These are phyloP conservation scores for Botrytis byssoidea DNA, from an alignment of 2,329 filamentous ascomycete genomes.

Conservation along the genomic window DNA sequence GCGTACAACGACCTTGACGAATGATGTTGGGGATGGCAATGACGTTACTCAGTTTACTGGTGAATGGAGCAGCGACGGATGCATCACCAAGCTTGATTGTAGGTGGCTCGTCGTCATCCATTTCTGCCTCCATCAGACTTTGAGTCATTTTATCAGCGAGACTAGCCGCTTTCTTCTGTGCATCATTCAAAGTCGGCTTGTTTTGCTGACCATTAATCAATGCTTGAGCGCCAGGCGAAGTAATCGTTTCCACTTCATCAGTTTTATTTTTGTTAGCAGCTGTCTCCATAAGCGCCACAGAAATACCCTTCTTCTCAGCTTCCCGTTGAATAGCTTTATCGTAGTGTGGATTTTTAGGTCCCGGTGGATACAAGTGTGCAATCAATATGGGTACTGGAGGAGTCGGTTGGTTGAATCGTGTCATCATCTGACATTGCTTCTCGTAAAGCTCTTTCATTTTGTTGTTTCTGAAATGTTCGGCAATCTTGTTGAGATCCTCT, in stretches of 20 bases:
- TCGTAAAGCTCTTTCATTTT: conserved; percentile 99
- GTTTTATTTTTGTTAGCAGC: conserved; percentile 53
- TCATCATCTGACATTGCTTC: conserved; percentile 90
- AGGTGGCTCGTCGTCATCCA: conserved; percentile 84
- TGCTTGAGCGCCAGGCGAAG: conserved; percentile 63
- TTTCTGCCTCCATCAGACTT: conserved; percentile 84
- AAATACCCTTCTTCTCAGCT: conserved; percentile 72
- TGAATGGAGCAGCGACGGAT: conserved; percentile 95
- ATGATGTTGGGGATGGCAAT: conserved; percentile 98
- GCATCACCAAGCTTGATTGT: conserved; percentile 97
- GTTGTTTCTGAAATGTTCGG: conserved; percentile 87
- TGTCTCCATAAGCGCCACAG: conserved; percentile 51
- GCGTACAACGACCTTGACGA: conserved; percentile 92
- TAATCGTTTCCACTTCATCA: conserved; percentile 60
- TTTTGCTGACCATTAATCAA: conserved; percentile 54
- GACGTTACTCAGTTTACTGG: conserved; percentile 94
- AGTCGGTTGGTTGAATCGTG: conserved; percentile 86
- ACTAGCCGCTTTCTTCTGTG: conserved; percentile 68
- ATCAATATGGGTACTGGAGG: conserved; percentile 93
- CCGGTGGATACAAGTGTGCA: conserved; percentile 90
- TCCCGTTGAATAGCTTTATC: conserved; percentile 88
- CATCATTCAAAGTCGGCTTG: conserved; percentile 58
- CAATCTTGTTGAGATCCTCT: conserved; percentile 87
- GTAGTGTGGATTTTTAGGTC: conserved; percentile 89
- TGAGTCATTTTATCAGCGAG: conserved; percentile 84